A percentile compares a stretch with the other conserved stretches of the same genome.
These are phyloP conservation scores for Cyclostephanos invisitatus DNA, from an alignment of 108 stramenopile genomes.

Conservation along the genomic window DNA sequence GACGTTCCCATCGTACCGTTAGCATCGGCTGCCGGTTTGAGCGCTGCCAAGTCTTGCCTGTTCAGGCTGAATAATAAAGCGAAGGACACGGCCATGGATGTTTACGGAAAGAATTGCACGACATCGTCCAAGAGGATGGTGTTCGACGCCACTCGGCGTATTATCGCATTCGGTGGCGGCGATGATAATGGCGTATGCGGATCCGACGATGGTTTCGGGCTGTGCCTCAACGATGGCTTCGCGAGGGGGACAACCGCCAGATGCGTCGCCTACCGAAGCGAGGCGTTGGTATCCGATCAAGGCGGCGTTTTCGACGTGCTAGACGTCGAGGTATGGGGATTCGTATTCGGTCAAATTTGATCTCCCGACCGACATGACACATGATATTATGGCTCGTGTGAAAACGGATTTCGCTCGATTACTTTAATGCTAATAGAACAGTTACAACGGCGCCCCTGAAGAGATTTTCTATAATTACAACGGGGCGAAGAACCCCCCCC, in stretches of 20 bases:
- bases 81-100: slow-evolving; percentile 1
- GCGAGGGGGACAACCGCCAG: slow-evolving; percentile 70
- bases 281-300: slow-evolving; percentile 56
- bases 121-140: slow-evolving; percentile 49
- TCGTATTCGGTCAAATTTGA: slow-evolving; percentile 48
- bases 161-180: slow-evolving; percentile 82
- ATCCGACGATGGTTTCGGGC: slow-evolving; percentile 74
- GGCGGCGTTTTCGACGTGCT: slow-evolving; percentile 64
- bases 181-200: slow-evolving; percentile 35
- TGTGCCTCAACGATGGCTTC: slow-evolving; percentile 83
- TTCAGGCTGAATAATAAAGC: slow-evolving; percentile 19
- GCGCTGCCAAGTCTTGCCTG: slow-evolving; percentile 58
- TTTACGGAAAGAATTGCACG: slow-evolving; percentile 41
- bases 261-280: slow-evolving; percentile 85
- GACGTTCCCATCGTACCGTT: slow-evolving; percentile 56
- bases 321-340: slow-evolving; percentile 77
- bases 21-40: slow-evolving; percentile 48
- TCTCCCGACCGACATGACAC: neutral
- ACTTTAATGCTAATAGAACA: too few species aligned
- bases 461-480: too few species aligned
- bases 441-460: too few species aligned
- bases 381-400: neutral
- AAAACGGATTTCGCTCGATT: too few species aligned
- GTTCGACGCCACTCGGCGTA: slow-evolving; percentile 52
- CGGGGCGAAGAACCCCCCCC: too few species aligned